Evolutionary conservation across 1,284 basidiomycete species (phyloP).

Genomic region (Fomitopsis palustris): DNA sequence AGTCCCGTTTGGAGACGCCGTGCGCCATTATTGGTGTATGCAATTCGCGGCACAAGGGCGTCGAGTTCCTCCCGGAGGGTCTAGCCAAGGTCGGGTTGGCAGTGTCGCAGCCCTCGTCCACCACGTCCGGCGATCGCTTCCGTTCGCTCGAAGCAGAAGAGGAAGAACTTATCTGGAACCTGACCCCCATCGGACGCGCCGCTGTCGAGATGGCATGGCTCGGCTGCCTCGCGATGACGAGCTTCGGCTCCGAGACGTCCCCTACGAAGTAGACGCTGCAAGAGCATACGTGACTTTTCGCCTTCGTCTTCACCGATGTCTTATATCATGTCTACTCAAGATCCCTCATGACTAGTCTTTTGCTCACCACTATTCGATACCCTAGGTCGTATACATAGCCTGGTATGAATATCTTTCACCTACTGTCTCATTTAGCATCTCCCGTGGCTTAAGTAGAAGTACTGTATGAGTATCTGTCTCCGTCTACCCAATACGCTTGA

Average conservation of each 20-base stretch:
- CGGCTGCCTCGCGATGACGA: constrained; percentile 72
- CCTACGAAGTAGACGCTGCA: background rate
- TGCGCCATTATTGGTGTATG: constrained; percentile 58
- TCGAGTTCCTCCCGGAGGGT: constrained; percentile 70
- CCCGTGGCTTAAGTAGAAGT: background rate
- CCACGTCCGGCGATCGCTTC: constrained; percentile 16
- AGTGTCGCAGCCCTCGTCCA: constrained; percentile 17
- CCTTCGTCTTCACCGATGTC: background rate
- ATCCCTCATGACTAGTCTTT: background rate
- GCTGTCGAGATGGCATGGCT: constrained; percentile 82
- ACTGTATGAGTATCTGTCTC: background rate
- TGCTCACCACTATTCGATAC: background rate
- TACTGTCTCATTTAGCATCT: background rate
- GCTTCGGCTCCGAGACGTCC: constrained; percentile 37
- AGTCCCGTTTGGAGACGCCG: constrained; percentile 29
- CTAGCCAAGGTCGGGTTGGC: constrained; percentile 66
- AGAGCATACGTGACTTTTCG: background rate
- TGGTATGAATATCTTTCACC: background rate
- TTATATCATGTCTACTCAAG: background rate
- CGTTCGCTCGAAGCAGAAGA: constrained; percentile 31
- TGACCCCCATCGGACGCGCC: constrained; percentile 72
- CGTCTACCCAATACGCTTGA: background rate
- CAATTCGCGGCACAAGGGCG: constrained; percentile 54
- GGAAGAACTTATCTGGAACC: constrained; percentile 36
- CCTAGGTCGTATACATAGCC: background rate